Evolutionary conservation across 139 green algal genomes (phyloP), one percentile per base, ranked within the genome.

Genomic region (Diplosphaera chodatii): DNA sequence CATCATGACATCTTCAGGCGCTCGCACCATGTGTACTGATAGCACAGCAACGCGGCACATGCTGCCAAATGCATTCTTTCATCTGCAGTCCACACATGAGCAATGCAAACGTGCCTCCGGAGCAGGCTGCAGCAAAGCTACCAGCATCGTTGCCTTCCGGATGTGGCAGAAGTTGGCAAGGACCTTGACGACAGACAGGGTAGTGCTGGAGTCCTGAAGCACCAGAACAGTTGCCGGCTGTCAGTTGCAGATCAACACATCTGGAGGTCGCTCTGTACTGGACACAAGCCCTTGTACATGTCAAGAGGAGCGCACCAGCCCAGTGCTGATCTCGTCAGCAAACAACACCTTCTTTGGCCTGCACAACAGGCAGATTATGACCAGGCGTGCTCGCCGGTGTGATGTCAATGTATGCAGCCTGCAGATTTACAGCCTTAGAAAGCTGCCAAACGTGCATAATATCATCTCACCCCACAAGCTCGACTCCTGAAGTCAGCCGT

Each of bases 111-210:
- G 10, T 76, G 16, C 48, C 48, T 87, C 82, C 23, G 81, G 82
- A 0, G 79, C 30, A 15, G 82, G 82, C 76, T 88, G 82, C 67
- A 88, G 64, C 40, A 86, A 64, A 32, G 70, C 78, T 25, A 87
- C 40, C 16, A 84, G 48, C 27, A 80, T 66, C 23, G 82, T 87
- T 40, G 64, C 74, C 18, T 74, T 25, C 28, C 29, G 64, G 0
- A 72, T 55, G 67, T 87, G 75, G 29, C 56, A 41, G n/a, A 69
- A 21, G 32, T 69, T 69, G 20, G 32, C 32, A 4, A 79, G 40
- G 74, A 64, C 74, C 56, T 73, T 6, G 37, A 71, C 40, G n/a
- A n/a, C n/a, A n/a, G n/a, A n/a, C n/a, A n/a, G n/a, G n/a, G n/a
- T n/a, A n/a, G n/a, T n/a, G n/a, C n/a, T n/a, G n/a, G n/a, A n/a